Conservation (phyloP, 2,329 filamentous ascomycete genomes). For the Pseudofabraea citricarpa region DNA sequence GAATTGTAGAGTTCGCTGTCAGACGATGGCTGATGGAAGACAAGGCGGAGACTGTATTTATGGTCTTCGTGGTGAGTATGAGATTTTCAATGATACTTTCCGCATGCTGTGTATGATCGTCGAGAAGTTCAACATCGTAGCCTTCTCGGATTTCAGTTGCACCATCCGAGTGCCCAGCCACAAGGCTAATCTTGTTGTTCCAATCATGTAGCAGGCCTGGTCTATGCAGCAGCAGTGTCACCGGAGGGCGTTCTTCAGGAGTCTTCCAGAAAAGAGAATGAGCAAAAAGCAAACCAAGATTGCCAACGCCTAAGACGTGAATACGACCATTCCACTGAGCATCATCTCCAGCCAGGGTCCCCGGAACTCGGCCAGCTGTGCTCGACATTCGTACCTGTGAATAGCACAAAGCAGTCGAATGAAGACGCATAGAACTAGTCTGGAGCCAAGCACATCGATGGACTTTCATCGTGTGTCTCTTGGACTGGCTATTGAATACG, state of each 20-base stretch:
- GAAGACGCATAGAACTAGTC: too few species aligned
- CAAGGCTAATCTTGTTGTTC: slow-evolving; percentile 18
- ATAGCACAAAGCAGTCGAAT: too few species aligned
- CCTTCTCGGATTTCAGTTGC: slow-evolving; percentile 13
- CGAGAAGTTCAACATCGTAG: slow-evolving; percentile 16
- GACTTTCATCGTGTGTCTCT: too few species aligned
- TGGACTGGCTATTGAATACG: too few species aligned
- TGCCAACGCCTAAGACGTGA: slow-evolving; percentile 76
- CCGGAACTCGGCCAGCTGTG: too few species aligned
- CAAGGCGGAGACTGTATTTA: slow-evolving; percentile 58
- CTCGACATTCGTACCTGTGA: too few species aligned
- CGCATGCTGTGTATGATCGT: not conserved
- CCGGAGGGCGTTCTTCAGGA: slow-evolving; percentile 53
- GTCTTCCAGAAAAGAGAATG: slow-evolving; percentile 54
- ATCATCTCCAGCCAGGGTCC: not conserved
- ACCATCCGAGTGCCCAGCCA: slow-evolving; percentile 10
- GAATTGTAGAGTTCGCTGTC: slow-evolving; percentile 62
- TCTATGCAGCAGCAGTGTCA: slow-evolving; percentile 78
- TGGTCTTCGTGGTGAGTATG: slow-evolving; percentile 73
- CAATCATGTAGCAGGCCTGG: slow-evolving; percentile 44
- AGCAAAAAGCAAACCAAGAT: slow-evolving; percentile 75
- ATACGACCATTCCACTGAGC: too few species aligned
- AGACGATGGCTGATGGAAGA: slow-evolving; percentile 57
- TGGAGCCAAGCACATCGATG: too few species aligned
- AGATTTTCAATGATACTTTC: slow-evolving; percentile 59